A percentile compares a stretch with the other conserved stretches of the same genome.
Conservation (phyloP, 495 filamentous ascomycete genomes). For the Aspergillus egyptiacus region DNA sequence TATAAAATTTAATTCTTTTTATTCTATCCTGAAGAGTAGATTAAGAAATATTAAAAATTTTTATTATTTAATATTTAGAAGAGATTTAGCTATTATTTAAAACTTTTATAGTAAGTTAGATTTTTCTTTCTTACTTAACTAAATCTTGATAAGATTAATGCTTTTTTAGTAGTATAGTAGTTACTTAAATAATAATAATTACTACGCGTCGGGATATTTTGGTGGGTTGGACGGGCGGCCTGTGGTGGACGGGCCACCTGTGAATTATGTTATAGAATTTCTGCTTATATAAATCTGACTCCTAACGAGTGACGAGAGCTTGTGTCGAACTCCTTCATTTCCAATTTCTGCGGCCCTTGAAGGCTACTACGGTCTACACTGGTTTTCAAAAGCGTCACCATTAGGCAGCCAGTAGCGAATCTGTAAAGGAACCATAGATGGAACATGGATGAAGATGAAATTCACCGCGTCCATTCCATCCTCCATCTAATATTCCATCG, state of each 20-base stretch:
- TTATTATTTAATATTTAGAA: neutral
- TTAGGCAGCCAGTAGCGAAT: too few species aligned
- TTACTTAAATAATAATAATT: constrained; percentile 1
- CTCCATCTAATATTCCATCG: constrained; percentile 66
- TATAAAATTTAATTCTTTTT: neutral
- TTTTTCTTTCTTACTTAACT: constrained; percentile 11
- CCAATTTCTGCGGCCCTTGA: too few species aligned
- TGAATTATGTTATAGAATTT: constrained; percentile 12
- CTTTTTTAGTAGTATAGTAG: constrained; percentile 12
- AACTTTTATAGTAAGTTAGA: constrained; percentile 6
- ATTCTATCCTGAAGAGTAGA: neutral
- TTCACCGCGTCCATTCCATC: constrained; percentile 28
- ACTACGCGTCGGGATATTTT: neutral
- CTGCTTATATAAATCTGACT: too few species aligned
- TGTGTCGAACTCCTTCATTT: too few species aligned
- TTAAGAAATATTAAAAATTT: neutral
- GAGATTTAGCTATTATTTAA: constrained; percentile 5
- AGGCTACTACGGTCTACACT: too few species aligned
- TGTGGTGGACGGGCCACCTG: neutral
- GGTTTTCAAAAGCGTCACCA: too few species aligned
- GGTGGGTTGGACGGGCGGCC: neutral
- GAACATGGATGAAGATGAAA: constrained; percentile 29
- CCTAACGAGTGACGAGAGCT: too few species aligned
- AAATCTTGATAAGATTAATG: constrained; percentile 5
- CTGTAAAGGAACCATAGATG: too few species aligned